Evolutionary conservation across 805 yeast genomes (phyloP), one percentile per base, ranked within the genome.

Genomic region (Saccharomycopsis fibuligera): DNA sequence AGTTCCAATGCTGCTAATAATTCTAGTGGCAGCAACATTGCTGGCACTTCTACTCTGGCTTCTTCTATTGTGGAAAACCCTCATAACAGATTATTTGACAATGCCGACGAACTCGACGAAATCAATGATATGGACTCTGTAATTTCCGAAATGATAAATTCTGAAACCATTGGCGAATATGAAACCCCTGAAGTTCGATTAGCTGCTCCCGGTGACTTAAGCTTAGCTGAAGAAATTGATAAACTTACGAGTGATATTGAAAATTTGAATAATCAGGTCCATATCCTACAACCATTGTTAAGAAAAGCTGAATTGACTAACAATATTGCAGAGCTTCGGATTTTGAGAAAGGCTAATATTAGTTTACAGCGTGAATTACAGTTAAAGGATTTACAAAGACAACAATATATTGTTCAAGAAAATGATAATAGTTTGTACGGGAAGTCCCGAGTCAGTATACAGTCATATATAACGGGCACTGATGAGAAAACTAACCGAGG

Each of bases 261-360:
- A 23, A 73, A 72, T 45, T 64, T 86, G 23, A 69, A 72, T 33
- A 75, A 76, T 49, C 96, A 90, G 60, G 66, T 78, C 36, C 69
- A 70, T 3, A 76, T 90, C 22, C 63, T 91, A 35, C 77, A 74
- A 12, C 83, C 91, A 4, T 68, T 91, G 41, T 62, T 87, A 35
- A 69, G 73, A 40, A 91, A 91, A 60, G 96, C 97, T 0, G 95
- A 87, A 57, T 67, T 91, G 29, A 87, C 95, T 0, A 85, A 87
- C 61, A 86, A 86, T 60, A 65, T 75, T 4, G 72, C 79, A 3
- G 93, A 89, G 59, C 66, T 85, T 43, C 75, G 81, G 49, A 73
- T 89, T 41, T 65, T 91, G 54, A 69, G 68, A 44, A 84, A 82
- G 57, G 88, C 96, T 0, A 76, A 77, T 42, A 56, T 73, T 14